These are phyloP conservation scores for Trametes punicea DNA, from an alignment of 768 basidiomycete species.

Conservation along the genomic window DNA sequence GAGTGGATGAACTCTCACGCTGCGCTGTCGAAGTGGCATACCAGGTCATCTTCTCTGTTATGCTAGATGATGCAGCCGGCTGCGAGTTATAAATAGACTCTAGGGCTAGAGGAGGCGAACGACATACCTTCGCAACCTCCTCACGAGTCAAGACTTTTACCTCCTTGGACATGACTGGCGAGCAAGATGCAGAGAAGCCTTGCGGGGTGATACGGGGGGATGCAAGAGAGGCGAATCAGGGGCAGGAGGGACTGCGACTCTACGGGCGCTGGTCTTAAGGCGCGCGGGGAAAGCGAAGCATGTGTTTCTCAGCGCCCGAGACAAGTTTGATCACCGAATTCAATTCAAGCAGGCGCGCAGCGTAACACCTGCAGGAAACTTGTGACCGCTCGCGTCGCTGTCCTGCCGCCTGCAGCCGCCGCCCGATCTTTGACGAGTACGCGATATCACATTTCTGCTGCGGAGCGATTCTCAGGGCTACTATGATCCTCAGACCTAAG, in stretches of 20 bases:
- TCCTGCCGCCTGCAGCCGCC: neutral
- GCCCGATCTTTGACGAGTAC: too few relatives aligned
- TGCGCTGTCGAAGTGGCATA: constrained; percentile 37
- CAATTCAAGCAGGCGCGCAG: neutral
- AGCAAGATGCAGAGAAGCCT: neutral
- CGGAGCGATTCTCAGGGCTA: too few relatives aligned
- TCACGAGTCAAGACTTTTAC: constrained; percentile 54
- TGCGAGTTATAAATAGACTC: constrained; percentile 2
- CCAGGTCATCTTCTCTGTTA: constrained; percentile 73
- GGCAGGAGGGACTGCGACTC: constrained; percentile 3
- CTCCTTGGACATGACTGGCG: constrained; percentile 27
- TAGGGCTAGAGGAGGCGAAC: neutral
- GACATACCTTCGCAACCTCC: constrained; percentile 66
- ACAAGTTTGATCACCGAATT: constrained; percentile 13
- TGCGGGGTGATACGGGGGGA: neutral
- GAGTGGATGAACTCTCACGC: neutral
- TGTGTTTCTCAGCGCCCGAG: constrained; percentile 13
- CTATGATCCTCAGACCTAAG: too few relatives aligned
- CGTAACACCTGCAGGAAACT: constrained; percentile 2
- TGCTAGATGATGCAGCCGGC: constrained; percentile 45
- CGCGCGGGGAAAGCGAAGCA: constrained; percentile 5
- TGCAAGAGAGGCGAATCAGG: constrained; percentile 14
- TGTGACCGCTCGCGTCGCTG: constrained; percentile 11
- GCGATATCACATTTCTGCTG: too few relatives aligned
- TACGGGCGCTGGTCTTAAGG: constrained; percentile 1